phyloP scores from a whole-genome alignment of 2,329 filamentous ascomycete genomes.

The Diaporthe longicolla region DNA sequence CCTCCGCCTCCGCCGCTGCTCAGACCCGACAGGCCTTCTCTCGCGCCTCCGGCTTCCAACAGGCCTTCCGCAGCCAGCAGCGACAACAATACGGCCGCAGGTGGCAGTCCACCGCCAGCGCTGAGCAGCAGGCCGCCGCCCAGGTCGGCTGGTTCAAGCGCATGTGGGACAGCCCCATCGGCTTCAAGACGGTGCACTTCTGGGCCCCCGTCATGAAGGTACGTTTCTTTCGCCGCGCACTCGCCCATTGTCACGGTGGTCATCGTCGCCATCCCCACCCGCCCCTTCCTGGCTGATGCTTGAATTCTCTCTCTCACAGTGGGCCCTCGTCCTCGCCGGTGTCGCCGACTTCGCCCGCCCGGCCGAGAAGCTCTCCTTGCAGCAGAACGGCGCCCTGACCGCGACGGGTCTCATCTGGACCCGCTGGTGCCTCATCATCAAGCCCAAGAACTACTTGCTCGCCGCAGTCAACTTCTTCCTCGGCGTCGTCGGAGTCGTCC shows the following conservation, averaged over 20 bases:
- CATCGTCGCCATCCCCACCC: too few species aligned
- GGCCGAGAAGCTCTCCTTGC: constrained; percentile 91
- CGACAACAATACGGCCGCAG: constrained; percentile 67
- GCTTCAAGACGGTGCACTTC: constrained; percentile 96
- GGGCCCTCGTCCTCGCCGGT: constrained; percentile 92
- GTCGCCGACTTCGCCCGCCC: constrained; percentile 93
- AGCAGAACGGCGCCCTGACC: constrained; percentile 91
- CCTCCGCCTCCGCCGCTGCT: constrained; percentile 66
- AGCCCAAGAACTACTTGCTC: constrained; percentile 92
- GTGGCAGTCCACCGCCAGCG: constrained; percentile 77
- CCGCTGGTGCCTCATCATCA: constrained; percentile 98
- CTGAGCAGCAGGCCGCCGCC: constrained; percentile 45
- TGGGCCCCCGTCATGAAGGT: constrained; percentile 96
- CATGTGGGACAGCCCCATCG: constrained; percentile 87
- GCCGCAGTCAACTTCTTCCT: constrained; percentile 99
- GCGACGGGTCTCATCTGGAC: constrained; percentile 98
- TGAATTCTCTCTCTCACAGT: constrained; percentile 63
- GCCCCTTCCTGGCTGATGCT: constrained; percentile 56
- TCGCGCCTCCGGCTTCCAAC: constrained; percentile 56
- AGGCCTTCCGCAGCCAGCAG: constrained; percentile 34
- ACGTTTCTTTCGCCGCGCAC: constrained; percentile 19
- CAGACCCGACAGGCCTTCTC: constrained; percentile 69
- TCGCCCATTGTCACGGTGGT: too few species aligned
- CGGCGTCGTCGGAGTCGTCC: constrained; percentile 86
- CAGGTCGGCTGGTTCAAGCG: constrained; percentile 76